These are phyloP conservation scores for Colletotrichum limetticola DNA, from an alignment of 2,329 filamentous ascomycete genomes.

Conservation along the genomic window DNA sequence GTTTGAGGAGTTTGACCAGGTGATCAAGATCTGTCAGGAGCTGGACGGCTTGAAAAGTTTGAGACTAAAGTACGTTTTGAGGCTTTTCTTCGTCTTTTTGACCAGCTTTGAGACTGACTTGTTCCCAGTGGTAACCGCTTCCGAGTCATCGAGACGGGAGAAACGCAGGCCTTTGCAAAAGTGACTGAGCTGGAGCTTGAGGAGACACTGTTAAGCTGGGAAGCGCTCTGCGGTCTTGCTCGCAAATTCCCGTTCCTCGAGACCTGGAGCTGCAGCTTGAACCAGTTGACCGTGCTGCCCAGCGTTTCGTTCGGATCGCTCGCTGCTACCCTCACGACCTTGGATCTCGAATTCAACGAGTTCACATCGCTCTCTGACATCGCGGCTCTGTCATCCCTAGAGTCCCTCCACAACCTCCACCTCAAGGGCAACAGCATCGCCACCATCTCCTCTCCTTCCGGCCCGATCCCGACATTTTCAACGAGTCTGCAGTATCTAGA, in stretches of 20 bases:
- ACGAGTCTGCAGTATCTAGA: slow-evolving; percentile 72
- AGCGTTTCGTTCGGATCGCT: slow-evolving; percentile 52
- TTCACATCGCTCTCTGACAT: slow-evolving; percentile 71
- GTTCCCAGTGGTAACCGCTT: slow-evolving; percentile 78
- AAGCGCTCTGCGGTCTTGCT: slow-evolving; percentile 67
- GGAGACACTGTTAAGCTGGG: slow-evolving; percentile 74
- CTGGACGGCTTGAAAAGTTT: slow-evolving; percentile 74
- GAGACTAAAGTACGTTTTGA: slow-evolving; percentile 74
- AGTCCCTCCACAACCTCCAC: slow-evolving; percentile 67
- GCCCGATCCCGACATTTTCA: slow-evolving; percentile 60
- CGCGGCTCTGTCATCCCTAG: slow-evolving; percentile 60
- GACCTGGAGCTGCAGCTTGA: slow-evolving; percentile 64
- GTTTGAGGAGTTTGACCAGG: slow-evolving; percentile 73
- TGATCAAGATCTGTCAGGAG: slow-evolving; percentile 77
- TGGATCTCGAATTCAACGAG: slow-evolving; percentile 79
- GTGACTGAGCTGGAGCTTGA: slow-evolving; percentile 73
- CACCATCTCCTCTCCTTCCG: slow-evolving; percentile 45
- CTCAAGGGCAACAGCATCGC: slow-evolving; percentile 83
- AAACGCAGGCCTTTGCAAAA: slow-evolving; percentile 54
- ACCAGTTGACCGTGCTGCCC: slow-evolving; percentile 66
- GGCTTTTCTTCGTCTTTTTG: background rate
- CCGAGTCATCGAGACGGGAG: slow-evolving; percentile 46
- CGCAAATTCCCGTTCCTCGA: slow-evolving; percentile 64
- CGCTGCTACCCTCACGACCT: slow-evolving; percentile 64
- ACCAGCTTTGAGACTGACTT: slow-evolving; percentile 33